phyloP scores from a whole-genome alignment of 2,329 filamentous ascomycete species.

The Dothistroma pini region DNA sequence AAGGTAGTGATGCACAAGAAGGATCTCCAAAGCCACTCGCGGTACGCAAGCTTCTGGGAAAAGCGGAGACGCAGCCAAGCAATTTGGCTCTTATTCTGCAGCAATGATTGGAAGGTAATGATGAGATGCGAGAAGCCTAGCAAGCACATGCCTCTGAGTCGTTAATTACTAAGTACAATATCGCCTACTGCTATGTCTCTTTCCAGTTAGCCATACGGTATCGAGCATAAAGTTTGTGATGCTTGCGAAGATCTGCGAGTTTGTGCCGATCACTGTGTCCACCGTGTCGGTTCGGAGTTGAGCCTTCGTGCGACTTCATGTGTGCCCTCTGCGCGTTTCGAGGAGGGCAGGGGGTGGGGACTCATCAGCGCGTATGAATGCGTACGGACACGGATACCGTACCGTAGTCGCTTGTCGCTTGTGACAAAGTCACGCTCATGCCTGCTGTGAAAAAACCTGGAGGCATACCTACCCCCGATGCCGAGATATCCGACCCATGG shows the following conservation, averaged over 20 bases:
- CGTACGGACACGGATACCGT: neutral
- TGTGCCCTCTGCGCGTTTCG: neutral
- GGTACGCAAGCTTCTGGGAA: neutral
- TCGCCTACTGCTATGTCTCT: neutral
- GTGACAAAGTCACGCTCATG: neutral
- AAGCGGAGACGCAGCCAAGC: neutral
- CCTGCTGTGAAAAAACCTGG: neutral
- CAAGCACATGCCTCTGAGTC: no score
- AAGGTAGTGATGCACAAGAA: neutral
- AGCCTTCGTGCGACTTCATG: constrained; percentile 11
- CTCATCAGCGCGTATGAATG: neutral
- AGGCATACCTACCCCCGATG: neutral
- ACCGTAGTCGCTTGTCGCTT: neutral
- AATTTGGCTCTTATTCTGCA: neutral
- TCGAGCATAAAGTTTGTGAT: neutral
- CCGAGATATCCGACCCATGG: neutral
- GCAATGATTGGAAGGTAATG: neutral
- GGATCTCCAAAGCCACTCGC: neutral
- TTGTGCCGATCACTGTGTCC: neutral
- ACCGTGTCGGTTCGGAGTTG: neutral
- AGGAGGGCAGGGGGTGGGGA: neutral
- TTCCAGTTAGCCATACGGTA: neutral
- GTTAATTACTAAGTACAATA: no score
- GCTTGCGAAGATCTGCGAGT: constrained; percentile 1
- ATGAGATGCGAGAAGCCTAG: neutral